Base-by-base conservation (phyloP, 2,329 filamentous ascomycete genomes). In the Aspergillus floridensis region DNA sequence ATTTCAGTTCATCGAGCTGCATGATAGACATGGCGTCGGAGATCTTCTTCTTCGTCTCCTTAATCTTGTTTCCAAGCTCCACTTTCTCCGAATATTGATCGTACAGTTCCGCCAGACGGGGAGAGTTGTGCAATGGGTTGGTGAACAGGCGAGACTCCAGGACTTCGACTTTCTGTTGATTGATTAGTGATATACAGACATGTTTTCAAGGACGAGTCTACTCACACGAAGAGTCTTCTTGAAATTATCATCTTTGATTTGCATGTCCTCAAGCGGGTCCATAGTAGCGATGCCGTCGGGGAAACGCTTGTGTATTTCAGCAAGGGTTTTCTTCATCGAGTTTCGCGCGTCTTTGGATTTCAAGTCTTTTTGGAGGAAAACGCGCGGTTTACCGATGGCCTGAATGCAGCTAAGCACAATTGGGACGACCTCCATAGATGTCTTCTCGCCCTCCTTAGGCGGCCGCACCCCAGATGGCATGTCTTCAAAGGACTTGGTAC, bases 181-280 rank as follows among this genome's bases (percentile, higher is more conserved):
- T 73, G 66, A 72, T 65, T 56, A 58, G 14, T 10, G 32, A 57
- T 29, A 5, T 29, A 8, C 8, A 24, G 14, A 12, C 32, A n/a
- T 46, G 7, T 12, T 11, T n/a, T 2, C 38, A 4, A 19, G 31
- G 14, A 4, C 21, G 7, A 7, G 10, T 12, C n/a, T 24, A 70
- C 81, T 68, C 78, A 84, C 83, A 68, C 86, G 78, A 12, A 98
- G 84, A 4, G 97, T 85, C 73, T 92, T 92, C 81, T 96, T 97
- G 80, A 99, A 98, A 0, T 87, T 88, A 1, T 96, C 92, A 69
- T 98, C 95, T 4, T 83, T 88, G 69, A 99, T 98, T 29, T 87
- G 85, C 95, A 99, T 98, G 71, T 97, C 93, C 75, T 98, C 93
- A 44, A 99, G 88, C 0, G 95, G 95, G 70, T 99, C 95, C 19